Evolutionary conservation across 1,139 yeast species (phyloP).

Genomic region (Candida pseudoviswanathii): DNA sequence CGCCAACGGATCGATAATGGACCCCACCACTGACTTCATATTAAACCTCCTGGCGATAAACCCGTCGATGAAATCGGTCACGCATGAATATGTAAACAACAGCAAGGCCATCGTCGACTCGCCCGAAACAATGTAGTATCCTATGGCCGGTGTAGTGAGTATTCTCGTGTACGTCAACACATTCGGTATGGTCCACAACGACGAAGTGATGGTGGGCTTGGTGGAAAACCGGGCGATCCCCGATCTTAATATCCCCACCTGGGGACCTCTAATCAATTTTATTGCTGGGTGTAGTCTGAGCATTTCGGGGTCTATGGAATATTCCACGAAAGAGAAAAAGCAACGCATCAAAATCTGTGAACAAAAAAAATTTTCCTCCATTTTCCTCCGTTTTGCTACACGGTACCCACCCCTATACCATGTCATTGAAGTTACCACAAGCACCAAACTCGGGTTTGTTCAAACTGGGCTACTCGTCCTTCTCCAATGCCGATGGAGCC

Average conservation of each 20-base stretch:
- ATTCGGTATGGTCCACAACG: slow-evolving; percentile 69
- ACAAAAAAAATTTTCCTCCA: slow-evolving; percentile 2
- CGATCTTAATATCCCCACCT: neutral
- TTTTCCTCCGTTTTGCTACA: neutral
- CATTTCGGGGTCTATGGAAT: slow-evolving; percentile 1
- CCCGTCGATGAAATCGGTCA: slow-evolving; percentile 93
- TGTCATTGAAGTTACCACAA: slow-evolving; percentile 90
- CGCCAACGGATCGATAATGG: slow-evolving; percentile 93
- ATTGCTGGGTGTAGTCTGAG: slow-evolving; percentile 7
- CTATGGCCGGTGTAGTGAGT: slow-evolving; percentile 78
- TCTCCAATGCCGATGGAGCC: slow-evolving; percentile 91
- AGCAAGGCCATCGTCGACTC: slow-evolving; percentile 65
- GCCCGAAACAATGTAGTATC: slow-evolving; percentile 69
- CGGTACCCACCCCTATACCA: slow-evolving; percentile 25
- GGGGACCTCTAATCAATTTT: neutral
- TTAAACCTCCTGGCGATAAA: slow-evolving; percentile 81
- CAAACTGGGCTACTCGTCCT: slow-evolving; percentile 94
- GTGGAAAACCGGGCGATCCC: slow-evolving; percentile 3
- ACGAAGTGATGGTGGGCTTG: slow-evolving; percentile 1
- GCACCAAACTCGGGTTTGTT: slow-evolving; percentile 94
- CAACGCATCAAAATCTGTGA: neutral
- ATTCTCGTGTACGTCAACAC: slow-evolving; percentile 79
- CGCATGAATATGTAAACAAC: slow-evolving; percentile 79
- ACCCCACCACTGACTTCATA: slow-evolving; percentile 80
- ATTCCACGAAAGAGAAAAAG: neutral